Evolutionary conservation across 1,284 basidiomycete genomes (phyloP).

Genomic region (Cryptococcus jaspeensis): DNA sequence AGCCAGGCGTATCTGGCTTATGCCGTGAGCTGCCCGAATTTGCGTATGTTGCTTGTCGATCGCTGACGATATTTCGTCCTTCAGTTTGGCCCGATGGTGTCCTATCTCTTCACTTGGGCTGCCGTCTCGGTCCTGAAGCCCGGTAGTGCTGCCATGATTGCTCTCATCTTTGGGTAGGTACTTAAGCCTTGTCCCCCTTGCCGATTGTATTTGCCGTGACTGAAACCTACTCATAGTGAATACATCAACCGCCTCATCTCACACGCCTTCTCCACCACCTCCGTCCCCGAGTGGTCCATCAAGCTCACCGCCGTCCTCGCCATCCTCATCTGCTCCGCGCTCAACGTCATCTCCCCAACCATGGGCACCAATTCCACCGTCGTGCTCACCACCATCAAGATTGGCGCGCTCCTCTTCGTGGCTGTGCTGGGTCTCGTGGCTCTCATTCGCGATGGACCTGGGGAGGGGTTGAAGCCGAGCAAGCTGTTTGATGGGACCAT

Average conservation of each 20-base stretch:
- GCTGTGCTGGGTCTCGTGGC: conserved; percentile 51
- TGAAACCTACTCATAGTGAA: conserved; percentile 55
- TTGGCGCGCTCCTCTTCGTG: conserved; percentile 52
- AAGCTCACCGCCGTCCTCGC: conserved; percentile 79
- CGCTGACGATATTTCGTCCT: not conserved
- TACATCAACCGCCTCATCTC: conserved; percentile 68
- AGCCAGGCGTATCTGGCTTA: conserved; percentile 89
- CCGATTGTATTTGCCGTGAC: not conserved
- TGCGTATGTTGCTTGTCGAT: not conserved
- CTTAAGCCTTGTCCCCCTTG: not conserved
- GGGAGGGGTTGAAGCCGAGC: conserved; percentile 28
- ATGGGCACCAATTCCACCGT: conserved; percentile 79
- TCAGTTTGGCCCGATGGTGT: conserved; percentile 76
- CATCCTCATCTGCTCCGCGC: conserved; percentile 66
- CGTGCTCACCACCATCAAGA: conserved; percentile 80
- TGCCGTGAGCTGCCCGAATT: conserved; percentile 50
- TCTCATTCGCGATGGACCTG: conserved; percentile 43
- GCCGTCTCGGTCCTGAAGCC: conserved; percentile 82
- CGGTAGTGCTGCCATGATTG: conserved; percentile 57
- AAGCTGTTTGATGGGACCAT: conserved; percentile 74
- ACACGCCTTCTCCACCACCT: conserved; percentile 53
- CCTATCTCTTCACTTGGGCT: conserved; percentile 86
- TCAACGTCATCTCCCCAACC: conserved; percentile 76
- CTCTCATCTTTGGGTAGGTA: conserved; percentile 60
- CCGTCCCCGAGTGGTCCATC: conserved; percentile 86